Percentiles rank a stretch among this genome's conserved stretches.
phyloP scores from a whole-genome alignment of 768 basidiomycete genomes.

The Serendipita sp. region DNA sequence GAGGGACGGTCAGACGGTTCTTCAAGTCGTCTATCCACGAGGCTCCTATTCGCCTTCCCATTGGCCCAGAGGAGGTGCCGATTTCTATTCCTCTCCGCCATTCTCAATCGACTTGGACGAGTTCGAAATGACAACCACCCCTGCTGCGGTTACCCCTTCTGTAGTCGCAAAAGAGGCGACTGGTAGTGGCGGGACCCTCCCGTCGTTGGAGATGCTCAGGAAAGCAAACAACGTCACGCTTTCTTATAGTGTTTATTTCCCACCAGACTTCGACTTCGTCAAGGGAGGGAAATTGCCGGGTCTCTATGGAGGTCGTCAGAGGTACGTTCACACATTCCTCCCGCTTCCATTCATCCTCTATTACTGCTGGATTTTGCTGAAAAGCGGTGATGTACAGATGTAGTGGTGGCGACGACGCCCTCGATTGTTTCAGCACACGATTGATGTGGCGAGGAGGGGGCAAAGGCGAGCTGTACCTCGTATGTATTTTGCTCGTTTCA shows the following conservation, averaged over 20 bases:
- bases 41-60: slow-evolving; percentile 11
- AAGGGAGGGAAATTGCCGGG: slow-evolving; percentile 77
- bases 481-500: slow-evolving; percentile 11
- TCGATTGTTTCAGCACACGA: slow-evolving; percentile 66
- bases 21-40: background rate
- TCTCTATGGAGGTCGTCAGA: slow-evolving; percentile 31
- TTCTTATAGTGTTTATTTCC: slow-evolving; percentile 65
- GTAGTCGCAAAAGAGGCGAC: no score
- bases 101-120: no score
- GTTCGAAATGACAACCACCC: no score
- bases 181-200: slow-evolving; percentile 9
- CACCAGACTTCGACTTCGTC: slow-evolving; percentile 57
- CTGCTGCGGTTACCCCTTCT: no score
- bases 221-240: slow-evolving; percentile 39
- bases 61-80: slow-evolving; percentile 51
- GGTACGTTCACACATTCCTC: background rate
- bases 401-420: slow-evolving; percentile 59
- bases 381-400: slow-evolving; percentile 34
- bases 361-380: slow-evolving; percentile 29
- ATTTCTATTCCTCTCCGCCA: slow-evolving; percentile 44
- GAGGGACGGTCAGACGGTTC: background rate
- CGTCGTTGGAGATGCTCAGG: slow-evolving; percentile 8
- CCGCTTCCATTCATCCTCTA: background rate
- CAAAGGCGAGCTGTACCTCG: slow-evolving; percentile 50
- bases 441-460: slow-evolving; percentile 67